Conservation (phyloP, 2,329 filamentous ascomycete species). For the Apiospora pterosperma region DNA sequence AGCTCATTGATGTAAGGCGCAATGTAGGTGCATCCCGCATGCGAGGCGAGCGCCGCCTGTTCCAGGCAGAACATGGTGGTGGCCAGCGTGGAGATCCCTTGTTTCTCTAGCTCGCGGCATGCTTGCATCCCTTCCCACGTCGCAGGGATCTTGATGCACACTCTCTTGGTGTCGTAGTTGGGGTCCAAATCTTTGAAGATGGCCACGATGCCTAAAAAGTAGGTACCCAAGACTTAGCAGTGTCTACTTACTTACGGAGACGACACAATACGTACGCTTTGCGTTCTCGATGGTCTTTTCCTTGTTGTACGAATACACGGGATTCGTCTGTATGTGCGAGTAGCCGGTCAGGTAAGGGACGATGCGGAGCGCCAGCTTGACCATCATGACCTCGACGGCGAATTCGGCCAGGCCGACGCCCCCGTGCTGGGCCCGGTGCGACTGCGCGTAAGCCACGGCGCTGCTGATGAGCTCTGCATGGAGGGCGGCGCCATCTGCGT, state of each 20-base stretch:
- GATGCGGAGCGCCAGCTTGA: conserved; percentile 51
- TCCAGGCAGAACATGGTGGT: conserved; percentile 56
- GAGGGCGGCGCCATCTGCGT: conserved; percentile 28
- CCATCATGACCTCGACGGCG: conserved; percentile 55
- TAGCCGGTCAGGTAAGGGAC: conserved; percentile 45
- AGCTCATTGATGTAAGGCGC: conserved; percentile 66
- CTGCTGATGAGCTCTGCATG: conserved; percentile 35
- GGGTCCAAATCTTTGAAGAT: conserved; percentile 43
- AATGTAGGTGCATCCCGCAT: conserved; percentile 58
- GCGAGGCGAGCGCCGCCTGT: conserved; percentile 50
- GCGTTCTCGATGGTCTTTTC: conserved; percentile 48
- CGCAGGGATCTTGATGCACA: conserved; percentile 62
- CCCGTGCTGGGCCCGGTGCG: conserved; percentile 26
- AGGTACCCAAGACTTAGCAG: background rate
- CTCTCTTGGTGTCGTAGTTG: conserved; percentile 40
- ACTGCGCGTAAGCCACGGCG: conserved; percentile 30
- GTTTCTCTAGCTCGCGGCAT: conserved; percentile 48
- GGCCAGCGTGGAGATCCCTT: conserved; percentile 56
- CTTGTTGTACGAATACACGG: conserved; percentile 49
- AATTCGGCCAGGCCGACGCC: conserved; percentile 41
- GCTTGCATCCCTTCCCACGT: conserved; percentile 63
- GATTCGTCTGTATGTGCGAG: conserved; percentile 59
- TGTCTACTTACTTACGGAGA: background rate
- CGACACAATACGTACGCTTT: conserved; percentile 34
- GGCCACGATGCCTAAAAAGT: conserved; percentile 45